A percentile compares a stretch with the other conserved stretches of the same genome.
Evolutionary conservation across 441 rosid genomes (phyloP).

Genomic region (Mallotus japonicus): DNA sequence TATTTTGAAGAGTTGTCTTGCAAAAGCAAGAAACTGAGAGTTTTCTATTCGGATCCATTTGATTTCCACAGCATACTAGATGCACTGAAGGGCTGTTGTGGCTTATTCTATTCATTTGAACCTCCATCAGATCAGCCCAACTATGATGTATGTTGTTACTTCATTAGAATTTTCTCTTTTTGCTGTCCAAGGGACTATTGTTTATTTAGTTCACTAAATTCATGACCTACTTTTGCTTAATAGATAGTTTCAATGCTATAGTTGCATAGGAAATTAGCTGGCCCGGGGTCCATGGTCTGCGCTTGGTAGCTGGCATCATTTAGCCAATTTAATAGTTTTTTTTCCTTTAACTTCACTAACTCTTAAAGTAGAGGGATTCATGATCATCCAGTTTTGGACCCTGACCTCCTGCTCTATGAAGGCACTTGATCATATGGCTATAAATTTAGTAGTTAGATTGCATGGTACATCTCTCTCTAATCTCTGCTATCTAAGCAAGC

Average conservation of each 20-base stretch:
- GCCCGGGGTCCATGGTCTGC: not conserved
- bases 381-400: too few relatives aligned
- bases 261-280: not conserved
- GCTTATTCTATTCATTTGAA: slow-evolving; percentile 58
- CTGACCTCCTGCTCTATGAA: too few relatives aligned
- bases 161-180: not conserved
- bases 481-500: too few relatives aligned
- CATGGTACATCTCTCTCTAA: too few relatives aligned
- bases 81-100: slow-evolving; percentile 55
- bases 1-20: slow-evolving; percentile 14
- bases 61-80: slow-evolving; percentile 57
- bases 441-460: too few relatives aligned
- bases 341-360: too few relatives aligned
- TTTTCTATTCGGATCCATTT: slow-evolving; percentile 55
- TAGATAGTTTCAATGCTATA: not conserved
- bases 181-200: not conserved
- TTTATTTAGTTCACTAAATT: not conserved
- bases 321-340: too few relatives aligned
- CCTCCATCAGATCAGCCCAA: slow-evolving; percentile 48
- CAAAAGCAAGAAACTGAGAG: slow-evolving; percentile 39
- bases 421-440: too few relatives aligned
- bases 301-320: not conserved
- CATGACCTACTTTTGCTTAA: not conserved
- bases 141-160: slow-evolving; percentile 43
- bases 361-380: too few relatives aligned